phyloP scores from a whole-genome alignment of 371 early-diverging fungal species.

The Mucor indicus region DNA sequence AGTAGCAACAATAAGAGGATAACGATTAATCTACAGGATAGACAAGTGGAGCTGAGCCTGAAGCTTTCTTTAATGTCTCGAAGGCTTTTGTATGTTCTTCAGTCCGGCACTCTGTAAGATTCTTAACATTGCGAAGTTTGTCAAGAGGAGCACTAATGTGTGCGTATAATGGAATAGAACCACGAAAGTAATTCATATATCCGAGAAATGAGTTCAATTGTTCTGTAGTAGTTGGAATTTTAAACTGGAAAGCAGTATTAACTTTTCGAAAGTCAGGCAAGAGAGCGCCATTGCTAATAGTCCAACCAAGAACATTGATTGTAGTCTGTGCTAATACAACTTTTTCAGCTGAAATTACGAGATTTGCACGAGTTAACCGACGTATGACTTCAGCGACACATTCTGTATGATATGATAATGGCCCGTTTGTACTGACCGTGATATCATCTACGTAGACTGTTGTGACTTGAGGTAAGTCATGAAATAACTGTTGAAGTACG shows the following conservation, averaged over 20 bases:
- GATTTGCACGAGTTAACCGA: slow-evolving; percentile 3
- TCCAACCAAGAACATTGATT: slow-evolving; percentile 3
- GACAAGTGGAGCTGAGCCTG: background rate
- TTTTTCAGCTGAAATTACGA: background rate
- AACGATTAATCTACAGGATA: background rate
- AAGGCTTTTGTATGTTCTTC: background rate
- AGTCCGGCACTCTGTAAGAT: background rate
- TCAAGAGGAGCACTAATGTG: background rate
- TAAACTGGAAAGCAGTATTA: background rate
- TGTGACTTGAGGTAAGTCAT: slow-evolving; percentile 1
- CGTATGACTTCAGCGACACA: background rate
- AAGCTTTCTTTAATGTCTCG: background rate
- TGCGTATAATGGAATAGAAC: background rate
- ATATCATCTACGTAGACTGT: slow-evolving; percentile 9
- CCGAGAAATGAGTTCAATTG: background rate
- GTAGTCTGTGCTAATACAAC: slow-evolving; percentile 1
- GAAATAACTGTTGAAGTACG: background rate
- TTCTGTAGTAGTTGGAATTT: background rate
- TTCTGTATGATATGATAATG: background rate
- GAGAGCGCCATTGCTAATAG: background rate
- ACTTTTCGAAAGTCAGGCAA: slow-evolving; percentile 3
- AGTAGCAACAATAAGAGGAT: slow-evolving; percentile 5
- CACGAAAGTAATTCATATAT: slow-evolving; percentile 1
- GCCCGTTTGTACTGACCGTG: background rate
- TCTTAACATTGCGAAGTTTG: background rate